A percentile compares a stretch with the other conserved stretches of the same genome.
Conservation (phyloP, 768 basidiomycete genomes). For the Psilocybe azurescens region DNA sequence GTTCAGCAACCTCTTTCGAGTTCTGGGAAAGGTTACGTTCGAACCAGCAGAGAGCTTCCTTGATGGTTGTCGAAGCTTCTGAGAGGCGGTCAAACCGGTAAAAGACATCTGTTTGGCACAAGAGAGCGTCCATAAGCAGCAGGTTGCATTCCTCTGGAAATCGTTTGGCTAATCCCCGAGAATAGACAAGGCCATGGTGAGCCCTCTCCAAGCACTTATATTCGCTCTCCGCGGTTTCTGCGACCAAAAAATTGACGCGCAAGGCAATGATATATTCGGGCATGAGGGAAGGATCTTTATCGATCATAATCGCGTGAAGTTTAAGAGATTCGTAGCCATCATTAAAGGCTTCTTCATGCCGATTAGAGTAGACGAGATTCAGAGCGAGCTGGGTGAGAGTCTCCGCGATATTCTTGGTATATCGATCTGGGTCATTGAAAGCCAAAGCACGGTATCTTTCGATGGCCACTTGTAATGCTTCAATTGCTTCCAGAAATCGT, state of each 20-base stretch:
- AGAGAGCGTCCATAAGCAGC: neutral
- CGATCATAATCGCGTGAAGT: conserved; percentile 4
- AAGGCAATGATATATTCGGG: conserved; percentile 4
- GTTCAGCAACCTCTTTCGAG: neutral
- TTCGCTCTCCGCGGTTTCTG: conserved; percentile 7
- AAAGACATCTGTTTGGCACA: neutral
- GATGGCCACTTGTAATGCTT: conserved; percentile 9
- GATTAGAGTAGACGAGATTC: conserved; percentile 5
- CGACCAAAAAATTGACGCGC: conserved; percentile 5
- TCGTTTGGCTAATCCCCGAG: conserved; percentile 1
- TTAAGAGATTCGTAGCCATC: conserved; percentile 18
- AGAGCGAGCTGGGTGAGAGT: conserved; percentile 10
- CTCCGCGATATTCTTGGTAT: conserved; percentile 16
- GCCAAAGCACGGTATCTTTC: conserved; percentile 16
- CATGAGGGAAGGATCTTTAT: neutral
- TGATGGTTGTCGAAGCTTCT: conserved; percentile 7
- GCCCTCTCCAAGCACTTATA: conserved; percentile 10
- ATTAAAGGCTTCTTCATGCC: conserved; percentile 13
- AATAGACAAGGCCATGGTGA: neutral
- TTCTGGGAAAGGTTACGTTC: neutral
- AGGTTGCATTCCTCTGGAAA: conserved; percentile 11
- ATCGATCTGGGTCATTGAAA: conserved; percentile 10
- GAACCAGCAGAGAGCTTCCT: conserved; percentile 7
- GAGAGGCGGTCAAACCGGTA: conserved; percentile 8
- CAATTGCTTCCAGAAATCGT: conserved; percentile 10